These are phyloP conservation scores for Phytopythium boreale DNA, from an alignment of 352 stramenopile genomes.

Conservation along the genomic window DNA sequence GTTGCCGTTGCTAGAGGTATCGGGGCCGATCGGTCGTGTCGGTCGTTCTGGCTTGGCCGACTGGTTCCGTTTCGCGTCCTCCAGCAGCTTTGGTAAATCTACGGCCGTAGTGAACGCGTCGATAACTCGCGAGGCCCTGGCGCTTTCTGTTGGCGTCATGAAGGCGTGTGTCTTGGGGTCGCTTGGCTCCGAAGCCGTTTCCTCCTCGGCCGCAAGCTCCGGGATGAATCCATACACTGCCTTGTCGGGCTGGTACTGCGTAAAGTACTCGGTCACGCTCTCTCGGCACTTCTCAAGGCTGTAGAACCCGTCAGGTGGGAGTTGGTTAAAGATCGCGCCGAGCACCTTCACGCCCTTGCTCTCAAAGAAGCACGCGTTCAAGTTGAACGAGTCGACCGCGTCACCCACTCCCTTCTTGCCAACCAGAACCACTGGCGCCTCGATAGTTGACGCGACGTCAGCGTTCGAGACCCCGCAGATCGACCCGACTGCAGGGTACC, in stretches of 20 bases:
- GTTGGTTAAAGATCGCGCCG: slow-evolving; percentile 96
- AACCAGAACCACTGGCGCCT: slow-evolving; percentile 91
- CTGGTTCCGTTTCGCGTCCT: slow-evolving; percentile 22
- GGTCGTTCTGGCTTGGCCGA: slow-evolving; percentile 1
- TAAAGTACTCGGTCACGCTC: slow-evolving; percentile 92
- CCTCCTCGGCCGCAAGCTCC: slow-evolving; percentile 39
- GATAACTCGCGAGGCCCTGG: slow-evolving; percentile 31
- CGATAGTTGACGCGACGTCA: slow-evolving; percentile 53
- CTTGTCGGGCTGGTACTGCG: slow-evolving; percentile 64
- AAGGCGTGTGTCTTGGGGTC: slow-evolving; percentile 21
- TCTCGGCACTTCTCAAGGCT: slow-evolving; percentile 90
- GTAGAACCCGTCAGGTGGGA: slow-evolving; percentile 93
- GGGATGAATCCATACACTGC: slow-evolving; percentile 83
- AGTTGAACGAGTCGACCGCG: slow-evolving; percentile 97
- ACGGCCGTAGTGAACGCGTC: slow-evolving; percentile 35
- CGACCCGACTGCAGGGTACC: slow-evolving; percentile 91
- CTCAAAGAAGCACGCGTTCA: slow-evolving; percentile 96
- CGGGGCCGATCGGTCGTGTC: not conserved
- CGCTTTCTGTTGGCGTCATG: slow-evolving; percentile 21
- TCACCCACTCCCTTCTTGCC: slow-evolving; percentile 95
- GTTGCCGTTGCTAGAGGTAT: not conserved
- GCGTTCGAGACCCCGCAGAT: slow-evolving; percentile 83
- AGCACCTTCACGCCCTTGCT: slow-evolving; percentile 88
- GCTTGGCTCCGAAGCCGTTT: slow-evolving; percentile 15
- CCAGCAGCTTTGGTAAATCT: slow-evolving; percentile 35